Conservation (phyloP, 345 rosid species). For the Eucalyptus virginea region DNA sequence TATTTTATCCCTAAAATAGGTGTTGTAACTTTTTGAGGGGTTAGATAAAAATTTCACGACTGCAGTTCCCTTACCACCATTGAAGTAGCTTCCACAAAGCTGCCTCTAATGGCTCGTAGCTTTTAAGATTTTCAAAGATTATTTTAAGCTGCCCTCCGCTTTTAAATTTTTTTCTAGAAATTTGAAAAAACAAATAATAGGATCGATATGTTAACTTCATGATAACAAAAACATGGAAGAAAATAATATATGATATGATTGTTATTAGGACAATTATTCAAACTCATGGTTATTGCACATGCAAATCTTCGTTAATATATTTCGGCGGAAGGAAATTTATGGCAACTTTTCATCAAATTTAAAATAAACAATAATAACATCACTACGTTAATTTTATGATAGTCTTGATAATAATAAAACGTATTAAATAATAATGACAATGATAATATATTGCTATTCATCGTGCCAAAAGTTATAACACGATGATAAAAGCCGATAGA, state of each 20-base stretch:
- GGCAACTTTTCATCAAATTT: background rate
- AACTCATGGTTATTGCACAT: background rate
- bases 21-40: background rate
- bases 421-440: background rate
- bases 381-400: background rate
- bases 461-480: background rate
- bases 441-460: background rate
- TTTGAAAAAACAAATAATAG: background rate
- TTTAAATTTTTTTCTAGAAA: accelerated
- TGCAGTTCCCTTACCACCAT: too few relatives aligned
- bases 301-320: background rate
- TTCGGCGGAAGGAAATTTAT: background rate
- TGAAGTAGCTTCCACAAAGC: too few relatives aligned
- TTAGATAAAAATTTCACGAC: too few relatives aligned
- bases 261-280: background rate
- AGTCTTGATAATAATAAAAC: background rate
- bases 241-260: background rate
- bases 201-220: background rate
- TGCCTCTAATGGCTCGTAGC: background rate
- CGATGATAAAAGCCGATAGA: background rate
- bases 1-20: too few relatives aligned
- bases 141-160: background rate
- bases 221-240: background rate
- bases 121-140: background rate
- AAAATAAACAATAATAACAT: background rate